Conservation (phyloP, 2,329 filamentous ascomycete species). For the Monosporascus sp. region DNA sequence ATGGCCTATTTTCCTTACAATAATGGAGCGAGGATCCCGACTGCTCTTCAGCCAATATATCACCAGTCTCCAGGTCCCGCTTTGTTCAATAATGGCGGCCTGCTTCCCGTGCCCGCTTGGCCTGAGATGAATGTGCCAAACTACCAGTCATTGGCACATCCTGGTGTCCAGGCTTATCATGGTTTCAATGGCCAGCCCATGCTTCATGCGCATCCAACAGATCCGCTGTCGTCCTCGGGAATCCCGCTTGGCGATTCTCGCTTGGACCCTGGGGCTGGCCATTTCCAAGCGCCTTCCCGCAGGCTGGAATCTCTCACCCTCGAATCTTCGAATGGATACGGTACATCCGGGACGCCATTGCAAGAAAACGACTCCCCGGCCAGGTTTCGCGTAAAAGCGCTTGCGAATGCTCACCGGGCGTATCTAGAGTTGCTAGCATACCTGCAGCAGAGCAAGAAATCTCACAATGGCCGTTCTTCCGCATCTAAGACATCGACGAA, state of each 20-base stretch:
- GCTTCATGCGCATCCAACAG: conserved; percentile 23
- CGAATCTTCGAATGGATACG: conserved; percentile 18
- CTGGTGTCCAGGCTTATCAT: conserved; percentile 29
- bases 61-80: conserved; percentile 33
- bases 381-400: conserved; percentile 61
- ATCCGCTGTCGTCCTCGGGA: conserved; percentile 11
- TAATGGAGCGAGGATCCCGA: conserved; percentile 23
- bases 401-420: conserved; percentile 65
- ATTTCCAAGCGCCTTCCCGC: conserved; percentile 25
- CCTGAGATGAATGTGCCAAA: conserved; percentile 29
- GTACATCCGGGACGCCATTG: conserved; percentile 7
- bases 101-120: conserved; percentile 33
- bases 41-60: conserved; percentile 27
- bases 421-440: conserved; percentile 67
- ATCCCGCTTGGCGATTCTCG: conserved; percentile 34
- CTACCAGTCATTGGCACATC: conserved; percentile 27
- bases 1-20: conserved; percentile 22
- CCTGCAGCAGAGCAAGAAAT: conserved; percentile 55
- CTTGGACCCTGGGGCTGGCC: conserved; percentile 13
- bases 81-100: conserved; percentile 34
- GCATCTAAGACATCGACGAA: conserved; percentile 37
- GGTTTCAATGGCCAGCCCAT: conserved; percentile 22
- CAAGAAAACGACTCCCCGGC: conserved; percentile 24
- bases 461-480: conserved; percentile 33
- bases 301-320: conserved; percentile 28